A percentile compares a stretch with the other conserved stretches of the same genome.
These are phyloP conservation scores for Pedinophyceae sp. DNA, from an alignment of 139 green algal genomes.

Conservation along the genomic window DNA sequence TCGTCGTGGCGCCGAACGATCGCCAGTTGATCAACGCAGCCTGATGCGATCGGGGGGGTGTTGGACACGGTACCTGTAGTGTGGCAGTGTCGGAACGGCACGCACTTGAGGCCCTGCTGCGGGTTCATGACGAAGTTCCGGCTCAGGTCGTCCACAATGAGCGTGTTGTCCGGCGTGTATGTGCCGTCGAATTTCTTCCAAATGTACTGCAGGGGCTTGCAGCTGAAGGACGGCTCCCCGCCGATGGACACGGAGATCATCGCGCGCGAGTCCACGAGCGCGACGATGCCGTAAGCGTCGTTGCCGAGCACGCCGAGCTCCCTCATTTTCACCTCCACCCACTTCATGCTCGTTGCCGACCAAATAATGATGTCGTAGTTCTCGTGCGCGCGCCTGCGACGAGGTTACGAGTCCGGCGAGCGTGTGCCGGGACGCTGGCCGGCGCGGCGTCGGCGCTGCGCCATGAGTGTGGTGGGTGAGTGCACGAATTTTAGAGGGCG, in stretches of 20 bases:
- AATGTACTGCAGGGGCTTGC: slow-evolving; percentile 20
- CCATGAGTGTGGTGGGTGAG: too few species aligned
- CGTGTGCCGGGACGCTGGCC: too few species aligned
- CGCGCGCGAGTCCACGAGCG: slow-evolving; percentile 20
- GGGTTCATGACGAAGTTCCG: slow-evolving; percentile 43
- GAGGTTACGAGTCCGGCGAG: too few species aligned
- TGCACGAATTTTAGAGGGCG: too few species aligned
- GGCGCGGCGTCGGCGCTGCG: too few species aligned
- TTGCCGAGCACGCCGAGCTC: slow-evolving; percentile 29
- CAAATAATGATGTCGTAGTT: slow-evolving; percentile 38
- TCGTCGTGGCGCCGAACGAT: too few species aligned
- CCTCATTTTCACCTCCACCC: slow-evolving; percentile 35
- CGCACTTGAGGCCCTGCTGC: slow-evolving; percentile 19
- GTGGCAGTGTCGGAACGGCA: neutral
- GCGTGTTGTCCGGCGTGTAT: slow-evolving; percentile 25
- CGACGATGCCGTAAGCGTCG: slow-evolving; percentile 17
- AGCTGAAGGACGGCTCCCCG: slow-evolving; percentile 20
- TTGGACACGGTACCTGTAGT: too few species aligned
- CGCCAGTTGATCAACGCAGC: too few species aligned
- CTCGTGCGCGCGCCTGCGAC: too few species aligned
- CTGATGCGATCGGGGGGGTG: too few species aligned
- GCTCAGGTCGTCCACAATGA: slow-evolving; percentile 39
- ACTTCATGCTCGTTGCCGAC: slow-evolving; percentile 33
- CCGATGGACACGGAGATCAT: slow-evolving; percentile 32
- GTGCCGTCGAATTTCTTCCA: slow-evolving; percentile 4